Evolutionary conservation across 331 rosid species (phyloP).

Genomic region (Pyracantha coccinea): DNA sequence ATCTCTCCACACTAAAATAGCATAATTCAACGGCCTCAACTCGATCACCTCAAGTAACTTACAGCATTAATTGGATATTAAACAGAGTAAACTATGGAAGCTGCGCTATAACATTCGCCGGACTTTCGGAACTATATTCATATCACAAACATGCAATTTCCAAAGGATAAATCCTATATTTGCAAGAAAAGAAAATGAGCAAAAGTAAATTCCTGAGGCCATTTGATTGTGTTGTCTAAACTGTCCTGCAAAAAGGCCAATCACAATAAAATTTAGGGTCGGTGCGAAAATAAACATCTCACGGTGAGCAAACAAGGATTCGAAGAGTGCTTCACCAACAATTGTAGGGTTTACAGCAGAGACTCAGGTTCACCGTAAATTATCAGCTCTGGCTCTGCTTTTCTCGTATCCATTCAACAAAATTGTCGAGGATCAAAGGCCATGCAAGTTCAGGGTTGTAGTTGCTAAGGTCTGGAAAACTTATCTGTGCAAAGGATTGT

Average conservation of each 20-base stretch:
- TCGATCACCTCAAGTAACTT: background rate
- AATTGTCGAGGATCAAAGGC: slow-evolving; percentile 96
- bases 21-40: background rate
- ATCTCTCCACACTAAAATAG: background rate
- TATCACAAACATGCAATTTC: slow-evolving; percentile 16
- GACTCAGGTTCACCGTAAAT: slow-evolving; percentile 26
- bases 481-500: slow-evolving; percentile 45
- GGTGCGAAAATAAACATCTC: background rate
- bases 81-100: slow-evolving; percentile 1
- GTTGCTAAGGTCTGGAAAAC: slow-evolving; percentile 56
- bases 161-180: background rate
- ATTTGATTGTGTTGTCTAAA: slow-evolving; percentile 19
- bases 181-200: background rate
- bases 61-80: background rate
- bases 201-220: slow-evolving; percentile 17
- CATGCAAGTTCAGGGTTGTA: slow-evolving; percentile 88
- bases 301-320: background rate
- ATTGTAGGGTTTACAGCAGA: slow-evolving; percentile 32
- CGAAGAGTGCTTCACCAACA: slow-evolving; percentile 18
- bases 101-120: background rate
- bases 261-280: background rate
- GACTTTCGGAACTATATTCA: slow-evolving; percentile 18
- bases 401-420: slow-evolving; percentile 81
- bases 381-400: slow-evolving; percentile 32
- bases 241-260: slow-evolving; percentile 43